These are phyloP conservation scores for Phytophthora palmivora DNA, from an alignment of 352 stramenopile species.

Conservation along the genomic window DNA sequence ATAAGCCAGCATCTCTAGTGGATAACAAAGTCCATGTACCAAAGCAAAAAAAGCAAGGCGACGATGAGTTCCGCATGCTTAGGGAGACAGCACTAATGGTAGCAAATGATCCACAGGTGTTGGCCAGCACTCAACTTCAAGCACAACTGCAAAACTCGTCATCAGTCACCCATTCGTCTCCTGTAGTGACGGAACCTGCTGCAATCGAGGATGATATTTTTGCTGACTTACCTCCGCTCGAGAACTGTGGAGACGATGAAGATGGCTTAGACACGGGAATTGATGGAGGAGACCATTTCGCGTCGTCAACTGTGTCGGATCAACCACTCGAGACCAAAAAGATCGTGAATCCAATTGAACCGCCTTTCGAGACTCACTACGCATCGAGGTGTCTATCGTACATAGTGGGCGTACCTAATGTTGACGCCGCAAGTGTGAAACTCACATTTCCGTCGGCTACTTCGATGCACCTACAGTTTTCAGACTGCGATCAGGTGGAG, in stretches of 20 bases:
- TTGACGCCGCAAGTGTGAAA: constrained; percentile 48
- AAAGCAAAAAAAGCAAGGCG: constrained; percentile 25
- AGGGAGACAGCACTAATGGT: constrained; percentile 76
- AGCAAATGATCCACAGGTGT: constrained; percentile 59
- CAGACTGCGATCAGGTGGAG: constrained; percentile 2
- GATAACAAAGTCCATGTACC: not conserved
- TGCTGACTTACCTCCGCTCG: constrained; percentile 61
- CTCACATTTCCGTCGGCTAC: constrained; percentile 45
- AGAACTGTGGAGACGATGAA: constrained; percentile 67
- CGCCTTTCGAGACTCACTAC: constrained; percentile 52
- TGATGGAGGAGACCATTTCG: no score
- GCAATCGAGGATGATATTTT: constrained; percentile 32
- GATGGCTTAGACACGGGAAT: constrained; percentile 15
- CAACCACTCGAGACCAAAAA: not conserved
- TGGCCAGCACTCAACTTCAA: constrained; percentile 14
- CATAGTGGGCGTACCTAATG: constrained; percentile 47
- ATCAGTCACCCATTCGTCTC: not conserved
- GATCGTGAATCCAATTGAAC: constrained; percentile 10
- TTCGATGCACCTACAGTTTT: constrained; percentile 49
- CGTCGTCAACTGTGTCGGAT: no score
- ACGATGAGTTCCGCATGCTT: constrained; percentile 66
- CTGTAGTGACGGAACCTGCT: constrained; percentile 19
- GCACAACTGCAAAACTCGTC: constrained; percentile 2
- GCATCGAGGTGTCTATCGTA: constrained; percentile 59
- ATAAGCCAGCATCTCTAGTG: not conserved